Conservation (phyloP, 495 filamentous ascomycete genomes). For the Aspergillus sparsus region DNA sequence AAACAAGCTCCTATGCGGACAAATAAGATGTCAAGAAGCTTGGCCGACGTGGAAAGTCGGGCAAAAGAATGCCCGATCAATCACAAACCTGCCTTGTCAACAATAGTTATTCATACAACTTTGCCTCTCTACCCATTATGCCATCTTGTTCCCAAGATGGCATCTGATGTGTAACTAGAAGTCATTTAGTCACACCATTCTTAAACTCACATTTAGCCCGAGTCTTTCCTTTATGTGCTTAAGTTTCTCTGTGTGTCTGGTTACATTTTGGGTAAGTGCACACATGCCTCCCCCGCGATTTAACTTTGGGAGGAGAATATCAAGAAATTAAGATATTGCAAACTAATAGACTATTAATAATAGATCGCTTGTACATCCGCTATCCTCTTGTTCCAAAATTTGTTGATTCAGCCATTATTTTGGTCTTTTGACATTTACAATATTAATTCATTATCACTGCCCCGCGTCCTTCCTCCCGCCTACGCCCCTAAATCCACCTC, state of each 20-base stretch:
- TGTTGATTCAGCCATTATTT: no score
- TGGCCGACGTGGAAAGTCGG: not conserved
- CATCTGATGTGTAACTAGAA: not conserved
- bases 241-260: not conserved
- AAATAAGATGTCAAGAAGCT: constrained; percentile 1
- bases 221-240: not conserved
- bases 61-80: constrained; percentile 16
- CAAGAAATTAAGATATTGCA: not conserved
- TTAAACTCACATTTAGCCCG: not conserved
- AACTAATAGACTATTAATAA: not conserved
- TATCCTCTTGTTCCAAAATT: not conserved
- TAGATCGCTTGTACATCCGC: not conserved
- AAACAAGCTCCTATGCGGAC: no score
- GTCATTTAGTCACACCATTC: not conserved
- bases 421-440: not conserved
- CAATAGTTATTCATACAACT: no score
- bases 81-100: no score
- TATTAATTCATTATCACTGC: not conserved
- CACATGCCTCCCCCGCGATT: constrained; percentile 4
- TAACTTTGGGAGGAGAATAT: not conserved
- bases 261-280: constrained; percentile 14
- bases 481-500: not conserved
- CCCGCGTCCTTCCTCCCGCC: not conserved
- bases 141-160: not conserved
- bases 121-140: no score